Percentiles rank a stretch among this genome's conserved stretches.
Conservation (phyloP, 257 asterid species). For the Penstemon eatonii region DNA sequence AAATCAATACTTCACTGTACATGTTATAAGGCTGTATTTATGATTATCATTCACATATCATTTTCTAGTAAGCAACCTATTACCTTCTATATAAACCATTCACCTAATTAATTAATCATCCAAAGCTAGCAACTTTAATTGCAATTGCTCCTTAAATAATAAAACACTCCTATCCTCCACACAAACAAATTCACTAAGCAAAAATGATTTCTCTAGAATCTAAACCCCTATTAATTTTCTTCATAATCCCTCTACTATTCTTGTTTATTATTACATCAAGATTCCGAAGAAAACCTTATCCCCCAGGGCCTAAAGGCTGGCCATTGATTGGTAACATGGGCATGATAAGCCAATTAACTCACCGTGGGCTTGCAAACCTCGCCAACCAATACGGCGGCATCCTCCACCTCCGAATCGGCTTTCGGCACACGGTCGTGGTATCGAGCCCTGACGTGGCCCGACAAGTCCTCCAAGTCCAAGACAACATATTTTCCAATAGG, state of each 20-base stretch:
- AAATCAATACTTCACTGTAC: neutral
- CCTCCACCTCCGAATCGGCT: conserved; percentile 68
- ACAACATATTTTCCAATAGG: conserved; percentile 82
- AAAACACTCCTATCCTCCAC: neutral
- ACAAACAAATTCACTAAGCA: conserved; percentile 1
- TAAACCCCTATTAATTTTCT: conserved; percentile 29
- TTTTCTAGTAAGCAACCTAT: neutral
- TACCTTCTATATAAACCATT: conserved; percentile 31
- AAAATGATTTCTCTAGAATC: conserved; percentile 17
- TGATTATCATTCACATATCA: neutral
- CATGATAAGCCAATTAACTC: conserved; percentile 67
- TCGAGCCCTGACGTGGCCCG: conserved; percentile 82
- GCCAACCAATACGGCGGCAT: conserved; percentile 76
- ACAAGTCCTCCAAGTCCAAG: conserved; percentile 77
- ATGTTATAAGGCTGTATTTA: no score
- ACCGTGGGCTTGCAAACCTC: conserved; percentile 66
- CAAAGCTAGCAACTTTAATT: conserved; percentile 30
- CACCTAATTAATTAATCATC: neutral
- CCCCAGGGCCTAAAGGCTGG: conserved; percentile 87
- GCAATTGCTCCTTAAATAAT: conserved; percentile 4
- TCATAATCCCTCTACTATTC: conserved; percentile 35
- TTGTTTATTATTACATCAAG: conserved; percentile 21
- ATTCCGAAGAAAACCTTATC: conserved; percentile 51
- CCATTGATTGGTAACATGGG: conserved; percentile 81
- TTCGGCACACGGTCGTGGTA: conserved; percentile 60